A percentile compares a stretch with the other conserved stretches of the same genome.
These are phyloP conservation scores for Trichoderma brevicompactum DNA, from an alignment of 2,329 filamentous ascomycete species.

Conservation along the genomic window DNA sequence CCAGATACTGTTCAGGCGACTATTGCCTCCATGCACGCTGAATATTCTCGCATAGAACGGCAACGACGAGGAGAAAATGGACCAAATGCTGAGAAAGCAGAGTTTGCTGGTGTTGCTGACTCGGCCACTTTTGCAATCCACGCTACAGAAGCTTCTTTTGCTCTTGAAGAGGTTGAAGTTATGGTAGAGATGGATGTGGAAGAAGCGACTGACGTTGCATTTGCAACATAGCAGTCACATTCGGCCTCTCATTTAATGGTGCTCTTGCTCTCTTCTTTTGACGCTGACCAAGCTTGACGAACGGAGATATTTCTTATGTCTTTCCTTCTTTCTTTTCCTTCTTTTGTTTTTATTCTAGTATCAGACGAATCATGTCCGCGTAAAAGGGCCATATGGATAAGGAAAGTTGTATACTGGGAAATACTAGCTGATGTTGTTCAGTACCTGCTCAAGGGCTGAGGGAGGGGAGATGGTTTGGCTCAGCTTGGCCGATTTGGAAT, in stretches of 20 bases:
- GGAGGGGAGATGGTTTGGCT: too few relatives aligned
- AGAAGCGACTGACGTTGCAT: background rate
- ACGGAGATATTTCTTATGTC: background rate
- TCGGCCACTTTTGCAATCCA: slow-evolving; percentile 35
- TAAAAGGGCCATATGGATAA: background rate
- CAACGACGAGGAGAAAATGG: slow-evolving; percentile 29
- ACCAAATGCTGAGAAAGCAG: slow-evolving; percentile 32
- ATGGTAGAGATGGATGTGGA: too few relatives aligned
- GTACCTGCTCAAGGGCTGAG: background rate
- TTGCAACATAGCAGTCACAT: background rate
- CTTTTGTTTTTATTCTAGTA: background rate
- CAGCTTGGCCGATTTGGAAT: background rate
- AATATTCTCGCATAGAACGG: slow-evolving; percentile 32
- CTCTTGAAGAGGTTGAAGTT: slow-evolving; percentile 16
- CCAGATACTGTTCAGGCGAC: slow-evolving; percentile 4
- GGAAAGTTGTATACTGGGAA: background rate
- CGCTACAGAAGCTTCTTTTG: slow-evolving; percentile 35
- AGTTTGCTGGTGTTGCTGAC: slow-evolving; percentile 38
- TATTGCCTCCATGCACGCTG: slow-evolving; percentile 26
- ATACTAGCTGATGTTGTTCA: background rate
- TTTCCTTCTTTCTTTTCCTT: background rate
- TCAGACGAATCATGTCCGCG: background rate
- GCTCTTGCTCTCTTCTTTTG: background rate
- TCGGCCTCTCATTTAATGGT: background rate
- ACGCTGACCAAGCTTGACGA: background rate